Base-by-base conservation (phyloP, 2,329 filamentous ascomycete genomes). In the Periconia sp. region DNA sequence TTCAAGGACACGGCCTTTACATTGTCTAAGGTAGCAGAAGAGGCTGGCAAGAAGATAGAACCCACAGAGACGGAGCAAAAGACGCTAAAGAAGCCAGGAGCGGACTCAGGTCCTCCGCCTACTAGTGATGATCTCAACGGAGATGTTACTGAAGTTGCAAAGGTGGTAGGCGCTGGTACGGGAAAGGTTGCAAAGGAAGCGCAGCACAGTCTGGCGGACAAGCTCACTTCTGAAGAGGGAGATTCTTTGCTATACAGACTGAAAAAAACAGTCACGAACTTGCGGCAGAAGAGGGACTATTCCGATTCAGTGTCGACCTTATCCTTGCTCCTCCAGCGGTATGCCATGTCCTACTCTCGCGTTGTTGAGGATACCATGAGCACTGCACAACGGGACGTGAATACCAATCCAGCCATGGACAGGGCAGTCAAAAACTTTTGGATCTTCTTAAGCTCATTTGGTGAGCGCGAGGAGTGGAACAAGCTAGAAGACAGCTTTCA, bases 1-100 rank as follows among this genome's bases (percentile, higher is more conserved):
- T 91, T 96, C 65, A 85, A 84, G 37, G 92, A 96, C 58, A 91
- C 91, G 3, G 89, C 91, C 0, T 86, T 89, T 48, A 86, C 88
- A 0, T 67, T 96, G 5, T 89, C 91, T 0, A 79, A 85, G 12
- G 87, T 86, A 1, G 90, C 92, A 0, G 82, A 87, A 52, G 77
- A 89, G 49, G 86, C 86, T 0, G 90, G 84, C 2, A 83, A 90
- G 58, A 76, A 86, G 50, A 73, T 95, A 7, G 84, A 89, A 56
- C 88, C 88, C 0, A 84, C 86, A 0, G 57, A 80, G 13, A 76
- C 82, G 38, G 82, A 89, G 21, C 77, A 78, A 51, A 75, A 80
- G 41, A 70, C 73, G 1, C 61, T 86, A 24, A 78, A 80, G 54
- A 70, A 74, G 48, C 77, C 77, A 2, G 76, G 75, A 13, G 69